These are phyloP conservation scores for Cenchrus purpureus DNA, from an alignment of 176 grass and related monocot species.

Conservation along the genomic window DNA sequence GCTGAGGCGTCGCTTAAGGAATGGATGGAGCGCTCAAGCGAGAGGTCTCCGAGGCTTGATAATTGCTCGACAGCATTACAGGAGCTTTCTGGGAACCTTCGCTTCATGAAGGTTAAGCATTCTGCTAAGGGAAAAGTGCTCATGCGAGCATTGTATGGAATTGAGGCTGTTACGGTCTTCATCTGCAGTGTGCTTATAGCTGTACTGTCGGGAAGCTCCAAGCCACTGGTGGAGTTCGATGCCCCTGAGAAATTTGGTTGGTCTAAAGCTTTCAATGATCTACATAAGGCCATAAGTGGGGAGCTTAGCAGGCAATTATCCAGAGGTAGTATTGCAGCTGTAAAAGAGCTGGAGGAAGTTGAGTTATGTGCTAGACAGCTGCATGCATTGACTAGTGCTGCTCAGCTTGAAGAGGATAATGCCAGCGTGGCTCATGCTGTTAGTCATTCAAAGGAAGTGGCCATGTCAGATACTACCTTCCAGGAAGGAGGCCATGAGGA, in stretches of 20 bases:
- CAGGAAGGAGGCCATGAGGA: not conserved
- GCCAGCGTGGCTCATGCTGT: slow-evolving; percentile 22
- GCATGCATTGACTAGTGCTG: slow-evolving; percentile 34
- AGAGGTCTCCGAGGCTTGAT: slow-evolving; percentile 56
- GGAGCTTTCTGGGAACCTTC: slow-evolving; percentile 63
- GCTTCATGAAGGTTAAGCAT: slow-evolving; percentile 65
- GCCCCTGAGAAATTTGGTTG: slow-evolving; percentile 78
- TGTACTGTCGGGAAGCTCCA: slow-evolving; percentile 51
- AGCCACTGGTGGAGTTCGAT: slow-evolving; percentile 57
- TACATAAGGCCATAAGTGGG: slow-evolving; percentile 55
- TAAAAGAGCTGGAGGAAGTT: slow-evolving; percentile 77
- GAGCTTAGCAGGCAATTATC: slow-evolving; percentile 48
- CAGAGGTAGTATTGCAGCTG: slow-evolving; percentile 28
- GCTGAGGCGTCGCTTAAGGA: slow-evolving; percentile 58
- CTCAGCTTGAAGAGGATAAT: slow-evolving; percentile 42
- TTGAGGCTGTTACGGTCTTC: slow-evolving; percentile 65
- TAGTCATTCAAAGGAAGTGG: slow-evolving; percentile 34
- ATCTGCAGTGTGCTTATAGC: slow-evolving; percentile 59
- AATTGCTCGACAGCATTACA: slow-evolving; percentile 56
- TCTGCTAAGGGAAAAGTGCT: slow-evolving; percentile 82
- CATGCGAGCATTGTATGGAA: slow-evolving; percentile 76
- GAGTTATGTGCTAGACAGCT: slow-evolving; percentile 56
- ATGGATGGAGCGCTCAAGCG: slow-evolving; percentile 51
- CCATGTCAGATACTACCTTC: not conserved
- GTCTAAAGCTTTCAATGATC: slow-evolving; percentile 64